Base-by-base conservation (phyloP, 768 basidiomycete genomes). In the Glaciozyma martinii region DNA sequence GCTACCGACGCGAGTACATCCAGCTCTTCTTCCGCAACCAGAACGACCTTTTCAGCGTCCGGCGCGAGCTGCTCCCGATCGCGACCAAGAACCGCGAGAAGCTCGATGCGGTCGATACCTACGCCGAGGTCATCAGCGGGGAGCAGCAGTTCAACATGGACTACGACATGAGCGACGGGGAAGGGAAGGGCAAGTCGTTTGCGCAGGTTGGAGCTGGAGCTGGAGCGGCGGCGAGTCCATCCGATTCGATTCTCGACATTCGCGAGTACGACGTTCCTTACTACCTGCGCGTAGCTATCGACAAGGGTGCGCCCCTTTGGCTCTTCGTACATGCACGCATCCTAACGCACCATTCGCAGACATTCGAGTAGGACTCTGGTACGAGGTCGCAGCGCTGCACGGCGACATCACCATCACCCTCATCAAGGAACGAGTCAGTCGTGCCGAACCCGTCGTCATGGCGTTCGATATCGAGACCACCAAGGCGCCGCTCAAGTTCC, bases 401-500 rank as follows among this genome's bases (percentile, higher is more conserved):
- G 93, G 92, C 7, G 84, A 86, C 62, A 89, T 91, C 7, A 78
- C 79, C 18, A 84, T 98, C 74, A 78, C 77, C 44, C 85, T 78
- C 54, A 82, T 98, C 63, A 77, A 80, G 27, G 89, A 93, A 71
- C 85, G 90, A 62, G 92, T 98, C 65, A 94, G 95, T 75, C 92
- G 95, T 83, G 92, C 95, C 27, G 95, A 99, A 74, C 95, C 95
- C 0, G 92, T 99, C 50, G 92, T 99, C 59, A 88, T 99, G 90
- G 95, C 95, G 0, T 99, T 81, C 76, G 95, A 98, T 84, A 99
- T 99, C 74, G 95, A 99, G 77, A 93, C 90, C 23, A 94, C 93
- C 2, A 99, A 99, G 78, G 88, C 90, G n/a, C 94, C 95, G n/a
- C 84, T 98, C 72, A 98, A 98, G 77, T 98, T 98, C 75, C 94